phyloP scores from a whole-genome alignment of 2,329 filamentous ascomycete species.

The Alternaria rosae region DNA sequence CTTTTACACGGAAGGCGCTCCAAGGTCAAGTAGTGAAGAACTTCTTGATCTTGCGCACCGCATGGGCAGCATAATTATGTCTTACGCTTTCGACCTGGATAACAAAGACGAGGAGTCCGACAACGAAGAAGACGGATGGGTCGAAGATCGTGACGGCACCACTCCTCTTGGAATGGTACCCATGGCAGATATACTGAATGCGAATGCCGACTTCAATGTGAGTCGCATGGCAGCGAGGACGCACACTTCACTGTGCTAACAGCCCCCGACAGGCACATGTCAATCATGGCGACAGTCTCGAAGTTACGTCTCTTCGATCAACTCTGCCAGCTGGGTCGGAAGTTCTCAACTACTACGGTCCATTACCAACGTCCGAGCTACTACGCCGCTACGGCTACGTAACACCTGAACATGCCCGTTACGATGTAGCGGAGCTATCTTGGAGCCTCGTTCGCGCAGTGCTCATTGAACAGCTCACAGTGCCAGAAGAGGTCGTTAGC shows the following conservation, averaged over 20 bases:
- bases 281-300: constrained; percentile 28
- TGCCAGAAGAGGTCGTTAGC: constrained; percentile 9
- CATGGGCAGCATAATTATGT: constrained; percentile 34
- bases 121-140: constrained; percentile 34
- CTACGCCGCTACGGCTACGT: constrained; percentile 33
- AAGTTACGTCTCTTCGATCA: constrained; percentile 4
- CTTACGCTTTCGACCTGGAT: constrained; percentile 34
- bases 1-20: constrained; percentile 17
- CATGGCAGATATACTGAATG: constrained; percentile 35
- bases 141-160: constrained; percentile 31
- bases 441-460: constrained; percentile 22
- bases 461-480: constrained; percentile 4
- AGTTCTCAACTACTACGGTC: constrained; percentile 35
- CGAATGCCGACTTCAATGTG: constrained; percentile 35
- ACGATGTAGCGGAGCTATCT: constrained; percentile 28
- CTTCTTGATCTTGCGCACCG: constrained; percentile 30
- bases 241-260: background rate
- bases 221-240: background rate
- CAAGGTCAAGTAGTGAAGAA: constrained; percentile 11
- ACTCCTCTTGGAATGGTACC: constrained; percentile 35
- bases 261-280: constrained; percentile 22
- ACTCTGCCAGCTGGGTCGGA: constrained; percentile 19
- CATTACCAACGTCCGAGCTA: constrained; percentile 31
- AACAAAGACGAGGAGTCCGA: constrained; percentile 25
- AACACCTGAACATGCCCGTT: constrained; percentile 28